Evolutionary conservation across 257 asterid genomes (phyloP).

Genomic region (Haberlea rhodopensis): DNA sequence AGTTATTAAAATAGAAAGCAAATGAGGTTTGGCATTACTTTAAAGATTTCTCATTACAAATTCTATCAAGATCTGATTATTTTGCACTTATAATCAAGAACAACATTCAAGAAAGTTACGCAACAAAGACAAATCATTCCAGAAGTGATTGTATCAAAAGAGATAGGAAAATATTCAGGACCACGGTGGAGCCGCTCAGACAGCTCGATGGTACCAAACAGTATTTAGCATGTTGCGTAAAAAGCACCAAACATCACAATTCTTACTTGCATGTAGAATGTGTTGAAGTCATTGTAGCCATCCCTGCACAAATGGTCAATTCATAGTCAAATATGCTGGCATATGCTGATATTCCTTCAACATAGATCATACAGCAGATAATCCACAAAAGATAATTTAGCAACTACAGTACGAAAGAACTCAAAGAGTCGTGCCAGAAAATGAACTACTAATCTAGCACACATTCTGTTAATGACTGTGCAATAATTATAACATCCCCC

Average conservation of each 20-base stretch:
- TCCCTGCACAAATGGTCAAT: slow-evolving; percentile 72
- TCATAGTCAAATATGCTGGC: slow-evolving; percentile 32
- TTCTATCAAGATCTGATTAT: slow-evolving; percentile 7
- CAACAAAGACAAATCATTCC: neutral
- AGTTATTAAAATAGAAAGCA: no score
- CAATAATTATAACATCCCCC: slow-evolving; percentile 7
- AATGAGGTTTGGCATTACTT: slow-evolving; percentile 5
- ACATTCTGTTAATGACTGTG: slow-evolving; percentile 8
- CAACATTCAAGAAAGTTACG: slow-evolving; percentile 8
- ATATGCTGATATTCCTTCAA: slow-evolving; percentile 12
- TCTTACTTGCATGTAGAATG: slow-evolving; percentile 98
- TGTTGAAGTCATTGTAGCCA: slow-evolving; percentile 98
- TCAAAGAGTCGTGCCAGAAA: slow-evolving; percentile 1
- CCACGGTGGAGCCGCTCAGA: neutral
- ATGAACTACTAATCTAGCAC: neutral
- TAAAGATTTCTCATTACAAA: neutral
- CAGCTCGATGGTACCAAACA: slow-evolving; percentile 23
- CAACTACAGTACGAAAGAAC: slow-evolving; percentile 13
- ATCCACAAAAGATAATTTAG: slow-evolving; percentile 17
- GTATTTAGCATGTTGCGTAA: slow-evolving; percentile 19
- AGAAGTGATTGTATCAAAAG: slow-evolving; percentile 7
- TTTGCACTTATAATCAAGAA: slow-evolving; percentile 11
- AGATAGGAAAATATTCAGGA: slow-evolving; percentile 11
- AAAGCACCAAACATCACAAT: slow-evolving; percentile 26
- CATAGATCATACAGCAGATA: slow-evolving; percentile 25